Evolutionary conservation across 2,329 filamentous ascomycete species (phyloP).

Genomic region (Penicillium sp.): DNA sequence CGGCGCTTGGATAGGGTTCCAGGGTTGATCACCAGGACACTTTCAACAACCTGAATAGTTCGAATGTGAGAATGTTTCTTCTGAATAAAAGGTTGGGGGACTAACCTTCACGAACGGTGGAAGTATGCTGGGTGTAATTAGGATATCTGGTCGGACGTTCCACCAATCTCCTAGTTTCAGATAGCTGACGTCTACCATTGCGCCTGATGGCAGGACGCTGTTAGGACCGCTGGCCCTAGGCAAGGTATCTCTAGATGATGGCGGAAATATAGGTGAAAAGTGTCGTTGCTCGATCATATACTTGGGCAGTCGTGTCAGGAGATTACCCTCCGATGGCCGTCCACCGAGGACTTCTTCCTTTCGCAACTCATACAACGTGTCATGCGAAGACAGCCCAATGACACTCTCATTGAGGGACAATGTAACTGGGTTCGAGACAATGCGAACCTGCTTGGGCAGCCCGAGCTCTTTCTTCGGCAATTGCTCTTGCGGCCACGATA

Average conservation of each 20-base stretch:
- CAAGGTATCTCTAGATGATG: slow-evolving; percentile 64
- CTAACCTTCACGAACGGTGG: slow-evolving; percentile 83
- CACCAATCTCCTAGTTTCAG: slow-evolving; percentile 88
- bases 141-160: slow-evolving; percentile 76
- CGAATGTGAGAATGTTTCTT: not conserved
- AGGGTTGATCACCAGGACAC: slow-evolving; percentile 85
- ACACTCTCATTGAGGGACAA: slow-evolving; percentile 83
- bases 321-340: slow-evolving; percentile 53
- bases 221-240: slow-evolving; percentile 59
- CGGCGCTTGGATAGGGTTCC: slow-evolving; percentile 80
- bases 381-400: slow-evolving; percentile 76
- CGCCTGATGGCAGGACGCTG: slow-evolving; percentile 62
- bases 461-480: slow-evolving; percentile 69
- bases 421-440: slow-evolving; percentile 88
- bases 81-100: not conserved
- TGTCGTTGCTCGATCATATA: slow-evolving; percentile 86
- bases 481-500: slow-evolving; percentile 78
- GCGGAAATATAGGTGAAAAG: slow-evolving; percentile 85
- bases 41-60: slow-evolving; percentile 71
- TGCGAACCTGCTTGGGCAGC: slow-evolving; percentile 68
- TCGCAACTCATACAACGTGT: slow-evolving; percentile 78
- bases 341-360: slow-evolving; percentile 65
- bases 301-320: slow-evolving; percentile 67
- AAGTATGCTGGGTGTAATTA: slow-evolving; percentile 76
- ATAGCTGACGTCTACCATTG: slow-evolving; percentile 78